phyloP scores from a whole-genome alignment of 495 filamentous ascomycete species.

The Cetradonia linearis region DNA sequence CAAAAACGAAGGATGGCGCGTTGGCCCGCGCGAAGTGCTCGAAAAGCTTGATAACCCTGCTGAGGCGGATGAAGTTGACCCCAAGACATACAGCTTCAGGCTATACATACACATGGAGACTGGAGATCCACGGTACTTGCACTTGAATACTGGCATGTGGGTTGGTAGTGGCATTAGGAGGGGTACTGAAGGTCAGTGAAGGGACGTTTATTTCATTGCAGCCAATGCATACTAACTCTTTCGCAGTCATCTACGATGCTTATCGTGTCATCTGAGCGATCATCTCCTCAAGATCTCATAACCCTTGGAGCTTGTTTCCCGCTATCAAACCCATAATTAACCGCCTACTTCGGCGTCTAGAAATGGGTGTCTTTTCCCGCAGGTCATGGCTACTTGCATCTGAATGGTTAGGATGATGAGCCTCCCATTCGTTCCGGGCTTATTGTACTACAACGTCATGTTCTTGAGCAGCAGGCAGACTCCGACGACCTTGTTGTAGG shows the following conservation, averaged over 20 bases:
- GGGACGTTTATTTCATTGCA: neutral
- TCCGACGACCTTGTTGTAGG: neutral
- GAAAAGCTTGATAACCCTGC: conserved; percentile 46
- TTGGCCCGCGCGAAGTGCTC: conserved; percentile 46
- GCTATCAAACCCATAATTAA: neutral
- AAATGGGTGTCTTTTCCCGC: neutral
- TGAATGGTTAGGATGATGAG: neutral
- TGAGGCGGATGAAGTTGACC: conserved; percentile 43
- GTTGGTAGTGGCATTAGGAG: conserved; percentile 48
- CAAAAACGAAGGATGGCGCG: conserved; percentile 47
- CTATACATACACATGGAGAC: conserved; percentile 51
- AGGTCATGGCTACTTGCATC: neutral
- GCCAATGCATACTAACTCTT: neutral
- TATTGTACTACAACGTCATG: neutral
- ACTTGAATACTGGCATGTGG: conserved; percentile 54
- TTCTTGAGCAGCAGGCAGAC: neutral
- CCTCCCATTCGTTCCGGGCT: neutral
- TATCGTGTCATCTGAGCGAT: conserved; percentile 25
- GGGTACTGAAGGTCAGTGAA: conserved; percentile 42
- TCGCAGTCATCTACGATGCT: conserved; percentile 27
- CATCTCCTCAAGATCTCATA: neutral
- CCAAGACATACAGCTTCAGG: conserved; percentile 47
- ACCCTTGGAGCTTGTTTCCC: neutral
- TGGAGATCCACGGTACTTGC: conserved; percentile 50
- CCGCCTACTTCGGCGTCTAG: neutral